phyloP scores from a whole-genome alignment of 169 alveolate species.

The Cryptosporidium baileyi region DNA sequence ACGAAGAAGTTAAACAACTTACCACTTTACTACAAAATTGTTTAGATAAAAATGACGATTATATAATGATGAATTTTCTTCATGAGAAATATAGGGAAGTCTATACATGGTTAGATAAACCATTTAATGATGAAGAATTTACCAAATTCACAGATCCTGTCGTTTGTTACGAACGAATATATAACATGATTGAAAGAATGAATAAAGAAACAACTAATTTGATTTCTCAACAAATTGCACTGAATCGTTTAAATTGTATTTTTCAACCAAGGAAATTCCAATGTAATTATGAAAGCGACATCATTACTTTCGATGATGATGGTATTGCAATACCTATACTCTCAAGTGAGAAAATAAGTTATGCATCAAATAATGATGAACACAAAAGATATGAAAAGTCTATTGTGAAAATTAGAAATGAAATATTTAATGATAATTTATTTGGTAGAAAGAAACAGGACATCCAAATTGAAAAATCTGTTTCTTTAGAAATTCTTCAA shows the following conservation, averaged over 20 bases:
- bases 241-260: slow-evolving; percentile 43
- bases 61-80: slow-evolving; percentile 54
- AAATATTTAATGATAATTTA: slow-evolving; percentile 8
- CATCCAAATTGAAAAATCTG: slow-evolving; percentile 47
- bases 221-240: slow-evolving; percentile 55
- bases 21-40: not conserved
- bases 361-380: not conserved
- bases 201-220: slow-evolving; percentile 36
- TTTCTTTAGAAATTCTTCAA: slow-evolving; percentile 17
- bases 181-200: slow-evolving; percentile 53
- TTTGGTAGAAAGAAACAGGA: slow-evolving; percentile 42
- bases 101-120: slow-evolving; percentile 47
- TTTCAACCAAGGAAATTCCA: slow-evolving; percentile 71
- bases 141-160: slow-evolving; percentile 56
- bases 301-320: slow-evolving; percentile 65
- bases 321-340: slow-evolving; percentile 60
- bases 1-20: slow-evolving; percentile 46
- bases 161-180: slow-evolving; percentile 37
- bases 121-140: slow-evolving; percentile 28
- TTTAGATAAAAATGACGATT: slow-evolving; percentile 48
- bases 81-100: slow-evolving; percentile 58
- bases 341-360: slow-evolving; percentile 55
- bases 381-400: not conserved
- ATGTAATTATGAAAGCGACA: slow-evolving; percentile 62
- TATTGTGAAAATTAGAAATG: slow-evolving; percentile 18